phyloP scores from a whole-genome alignment of 1,139 yeast species.

The Saccharomyces hybrid region DNA sequence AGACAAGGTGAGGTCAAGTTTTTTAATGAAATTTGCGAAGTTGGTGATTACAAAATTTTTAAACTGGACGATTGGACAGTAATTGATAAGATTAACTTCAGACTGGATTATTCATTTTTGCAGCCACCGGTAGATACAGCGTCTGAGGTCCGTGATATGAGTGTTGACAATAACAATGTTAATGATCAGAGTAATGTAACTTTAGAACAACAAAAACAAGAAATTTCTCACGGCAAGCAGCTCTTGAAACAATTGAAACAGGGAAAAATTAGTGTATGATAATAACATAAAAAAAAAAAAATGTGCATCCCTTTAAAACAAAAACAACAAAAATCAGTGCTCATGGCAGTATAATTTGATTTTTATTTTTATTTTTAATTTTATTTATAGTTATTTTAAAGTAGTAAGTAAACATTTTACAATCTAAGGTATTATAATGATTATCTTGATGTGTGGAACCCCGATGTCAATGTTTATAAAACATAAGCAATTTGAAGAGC shows the following conservation, averaged over 20 bases:
- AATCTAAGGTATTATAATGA: background rate
- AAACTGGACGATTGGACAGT: conserved; percentile 39
- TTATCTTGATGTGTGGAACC: background rate
- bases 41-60: conserved; percentile 38
- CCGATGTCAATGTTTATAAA: background rate
- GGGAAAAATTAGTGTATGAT: conserved; percentile 11
- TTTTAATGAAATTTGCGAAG: conserved; percentile 34
- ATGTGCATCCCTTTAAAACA: background rate
- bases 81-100: conserved; percentile 31
- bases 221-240: conserved; percentile 26
- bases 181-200: conserved; percentile 1
- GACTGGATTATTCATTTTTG: conserved; percentile 24
- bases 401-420: background rate
- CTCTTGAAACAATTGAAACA: conserved; percentile 27
- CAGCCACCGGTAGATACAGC: conserved; percentile 2
- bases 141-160: background rate
- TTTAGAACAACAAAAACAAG: conserved; percentile 4
- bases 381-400: background rate
- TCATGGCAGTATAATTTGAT: background rate
- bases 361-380: background rate
- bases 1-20: conserved; percentile 34
- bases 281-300: background rate
- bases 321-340: background rate
- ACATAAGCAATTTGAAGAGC: background rate
- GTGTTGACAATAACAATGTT: background rate